These are phyloP conservation scores for Plasmopara viticola DNA, from an alignment of 352 stramenopile species.

Conservation along the genomic window DNA sequence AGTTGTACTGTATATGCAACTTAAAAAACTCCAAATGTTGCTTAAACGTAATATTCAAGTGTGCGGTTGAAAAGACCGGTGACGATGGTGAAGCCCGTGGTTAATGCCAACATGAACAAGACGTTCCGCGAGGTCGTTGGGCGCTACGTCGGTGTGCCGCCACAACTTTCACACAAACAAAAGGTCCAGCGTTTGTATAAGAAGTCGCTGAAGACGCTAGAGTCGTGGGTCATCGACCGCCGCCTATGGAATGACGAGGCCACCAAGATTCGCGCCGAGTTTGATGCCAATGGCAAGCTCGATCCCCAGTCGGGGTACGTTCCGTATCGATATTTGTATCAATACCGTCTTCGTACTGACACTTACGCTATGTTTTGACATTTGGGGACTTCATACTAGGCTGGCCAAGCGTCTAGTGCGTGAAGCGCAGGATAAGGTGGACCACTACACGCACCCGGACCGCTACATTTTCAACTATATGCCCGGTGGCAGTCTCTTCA, in stretches of 20 bases:
- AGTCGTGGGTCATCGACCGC: slow-evolving; percentile 93
- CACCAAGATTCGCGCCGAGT: slow-evolving; percentile 89
- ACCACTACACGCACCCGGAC: slow-evolving; percentile 94
- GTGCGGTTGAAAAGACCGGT: slow-evolving; percentile 12
- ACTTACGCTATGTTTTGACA: slow-evolving; percentile 5
- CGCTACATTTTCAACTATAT: slow-evolving; percentile 97
- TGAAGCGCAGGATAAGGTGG: slow-evolving; percentile 91
- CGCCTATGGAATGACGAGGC: slow-evolving; percentile 94
- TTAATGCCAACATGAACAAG: slow-evolving; percentile 85
- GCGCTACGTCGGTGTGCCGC: slow-evolving; percentile 43
- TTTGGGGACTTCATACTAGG: slow-evolving; percentile 22
- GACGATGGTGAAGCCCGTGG: slow-evolving; percentile 53
- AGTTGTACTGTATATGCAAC: too few relatives aligned
- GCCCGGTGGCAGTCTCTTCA: slow-evolving; percentile 97
- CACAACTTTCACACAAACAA: slow-evolving; percentile 85
- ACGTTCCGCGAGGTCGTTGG: slow-evolving; percentile 77
- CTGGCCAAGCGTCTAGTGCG: slow-evolving; percentile 79
- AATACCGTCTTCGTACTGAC: too few relatives aligned
- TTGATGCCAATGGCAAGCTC: slow-evolving; percentile 77
- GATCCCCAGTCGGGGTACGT: slow-evolving; percentile 54
- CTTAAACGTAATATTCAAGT: slow-evolving; percentile 6
- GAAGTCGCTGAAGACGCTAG: slow-evolving; percentile 90
- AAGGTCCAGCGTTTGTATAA: slow-evolving; percentile 91
- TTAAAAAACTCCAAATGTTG: slow-evolving; percentile 6
- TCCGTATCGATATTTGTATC: background rate